Base-by-base conservation (phyloP, 139 green algal species). In the Tetradesmus obliquus region DNA sequence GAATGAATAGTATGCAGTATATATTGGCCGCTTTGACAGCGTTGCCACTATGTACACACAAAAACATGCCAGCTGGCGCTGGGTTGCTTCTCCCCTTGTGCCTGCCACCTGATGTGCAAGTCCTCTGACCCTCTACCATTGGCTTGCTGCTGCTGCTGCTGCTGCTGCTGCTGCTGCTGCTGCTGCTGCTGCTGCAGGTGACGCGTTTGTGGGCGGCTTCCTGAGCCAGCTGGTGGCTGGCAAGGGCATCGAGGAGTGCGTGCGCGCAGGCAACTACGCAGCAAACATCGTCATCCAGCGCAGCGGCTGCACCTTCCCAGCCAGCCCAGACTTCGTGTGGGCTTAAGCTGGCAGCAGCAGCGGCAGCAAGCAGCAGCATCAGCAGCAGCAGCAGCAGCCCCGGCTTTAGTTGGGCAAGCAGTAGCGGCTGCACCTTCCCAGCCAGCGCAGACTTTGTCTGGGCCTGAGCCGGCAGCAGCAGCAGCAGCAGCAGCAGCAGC, bases 151-250 rank as follows among this genome's bases (percentile, higher is more conserved):
- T 66, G 57, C 8, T 13, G 8, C 8, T 66, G 7, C 57, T 13
- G 6, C 57, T 66, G 57, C 57, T 66, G 57, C 57, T 66, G 57
- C 57, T 66, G 57, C 57, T 13, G 6, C 57, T 66, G 57, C 57
- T 66, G 57, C 57, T 66, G 57, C 57, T 66, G 57, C 57, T 66
- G 57, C 57, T 82, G 83, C 85, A 89, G 97, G 97, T 55, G 97
- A 99, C 92, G 97, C 97, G 7, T 99, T 99, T 93, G 98, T 99
- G 55, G 98, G 98, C 60, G 98, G 98, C 87, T 99, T 99, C 97
- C 94, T 99, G 19, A 97, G 96, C 1, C 98, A 99, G 96, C 94
- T 99, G 53, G 96, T 98, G 76, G 88, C 76, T 8, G 98, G 98
- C 82, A 99, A 99, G 95, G 92, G 95, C 72, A 86, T 97, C 4